Evolutionary conservation across 805 yeast species (phyloP), one percentile per base, ranked within the genome.

Genomic region (Komagataella ulmi): DNA sequence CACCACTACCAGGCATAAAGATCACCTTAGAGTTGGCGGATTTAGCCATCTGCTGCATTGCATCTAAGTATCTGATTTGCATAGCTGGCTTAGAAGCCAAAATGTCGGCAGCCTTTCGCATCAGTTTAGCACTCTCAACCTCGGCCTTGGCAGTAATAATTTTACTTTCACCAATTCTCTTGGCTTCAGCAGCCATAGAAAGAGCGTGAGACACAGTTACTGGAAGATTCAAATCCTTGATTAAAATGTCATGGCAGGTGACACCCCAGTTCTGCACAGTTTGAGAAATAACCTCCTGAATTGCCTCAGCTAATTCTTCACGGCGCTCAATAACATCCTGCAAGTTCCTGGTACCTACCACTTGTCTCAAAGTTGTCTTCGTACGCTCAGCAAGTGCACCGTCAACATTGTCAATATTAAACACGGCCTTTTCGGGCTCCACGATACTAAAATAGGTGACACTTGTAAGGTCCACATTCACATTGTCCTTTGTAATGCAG

Each of bases 21-120:
- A 83, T 82, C 51, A 83, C 88, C 65, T 81, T 79, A n/a, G 85
- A 67, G 53, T 76, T 75, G 1, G 87, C 68, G 50, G 73, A 60
- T 55, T 68, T 77, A 43, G 87, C 84, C 88, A 83, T 83, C 54
- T 70, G 71, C 66, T 81, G 87, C 80, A 83, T 79, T n/a, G 88
- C 88, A 59, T 83, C 89, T 65, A 83, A 72, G 61, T 83, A 83
- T 65, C 89, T 70, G 63, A 83, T 83, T 69, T 83, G 88, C 85
- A 83, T 81, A 24, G 88, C 89, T 12, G 88, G 79, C 57, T 81
- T 81, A 45, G 85, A 79, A 48, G 85, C 83, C 60, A 83, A 74
- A 53, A 83, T 81, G 64, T 83, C 88, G 51, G 88, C 87, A 24
- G 88, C 88, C 65, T 81, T 80, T 69, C 89, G 76, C 88, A 83